phyloP scores from a whole-genome alignment of 495 filamentous ascomycete species.

The Daldinia decipiens region DNA sequence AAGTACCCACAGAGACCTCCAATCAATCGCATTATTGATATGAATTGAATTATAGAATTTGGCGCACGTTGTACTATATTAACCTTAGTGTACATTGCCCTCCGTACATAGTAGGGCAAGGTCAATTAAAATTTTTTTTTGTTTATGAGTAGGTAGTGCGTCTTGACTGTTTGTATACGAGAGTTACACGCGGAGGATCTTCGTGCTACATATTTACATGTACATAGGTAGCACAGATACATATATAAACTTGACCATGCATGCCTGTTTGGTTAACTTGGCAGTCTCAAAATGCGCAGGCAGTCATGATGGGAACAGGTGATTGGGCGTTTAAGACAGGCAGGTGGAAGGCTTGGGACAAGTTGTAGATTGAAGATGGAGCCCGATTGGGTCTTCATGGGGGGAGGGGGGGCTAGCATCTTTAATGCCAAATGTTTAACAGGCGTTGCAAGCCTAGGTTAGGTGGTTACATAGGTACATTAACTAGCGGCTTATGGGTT shows the following conservation, averaged over 20 bases:
- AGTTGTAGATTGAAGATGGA: conserved; percentile 2
- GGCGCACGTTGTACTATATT: background rate
- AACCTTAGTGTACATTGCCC: background rate
- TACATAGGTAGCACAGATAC: conserved; percentile 19
- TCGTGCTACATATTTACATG: background rate
- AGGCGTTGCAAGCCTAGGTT: background rate
- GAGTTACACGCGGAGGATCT: conserved; percentile 33
- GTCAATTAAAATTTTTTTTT: background rate
- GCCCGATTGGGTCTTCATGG: conserved; percentile 26
- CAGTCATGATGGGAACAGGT: conserved; percentile 7
- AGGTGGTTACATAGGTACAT: no score
- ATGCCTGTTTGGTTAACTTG: conserved; percentile 21
- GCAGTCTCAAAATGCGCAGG: conserved; percentile 35
- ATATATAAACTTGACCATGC: conserved; percentile 41
- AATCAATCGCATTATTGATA: background rate
- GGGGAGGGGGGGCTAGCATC: conserved; percentile 28
- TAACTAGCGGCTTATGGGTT: conserved; percentile 28
- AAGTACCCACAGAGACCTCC: background rate
- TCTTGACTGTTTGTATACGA: conserved; percentile 9
- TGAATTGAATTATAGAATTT: background rate
- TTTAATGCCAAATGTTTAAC: conserved; percentile 20
- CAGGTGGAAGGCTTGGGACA: background rate
- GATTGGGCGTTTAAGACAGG: conserved; percentile 21
- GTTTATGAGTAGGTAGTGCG: background rate
- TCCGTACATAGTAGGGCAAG: background rate